These are phyloP conservation scores for Triticum timopheevii DNA, from an alignment of 176 grass and related monocot species.

Conservation along the genomic window DNA sequence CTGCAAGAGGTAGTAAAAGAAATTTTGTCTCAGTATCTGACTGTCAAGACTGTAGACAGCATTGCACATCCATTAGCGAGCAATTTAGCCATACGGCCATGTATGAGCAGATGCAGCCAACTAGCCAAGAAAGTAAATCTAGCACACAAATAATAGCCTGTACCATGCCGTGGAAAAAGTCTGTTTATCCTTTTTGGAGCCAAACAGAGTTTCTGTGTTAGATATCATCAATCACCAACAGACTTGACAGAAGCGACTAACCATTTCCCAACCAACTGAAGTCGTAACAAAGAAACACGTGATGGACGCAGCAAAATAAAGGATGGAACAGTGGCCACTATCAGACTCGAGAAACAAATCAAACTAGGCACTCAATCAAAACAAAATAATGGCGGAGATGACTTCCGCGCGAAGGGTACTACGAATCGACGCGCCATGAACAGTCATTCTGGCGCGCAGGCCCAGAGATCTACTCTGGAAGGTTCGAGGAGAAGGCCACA, in stretches of 20 bases:
- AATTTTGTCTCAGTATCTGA: not conserved
- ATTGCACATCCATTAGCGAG: not conserved
- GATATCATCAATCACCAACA: not conserved
- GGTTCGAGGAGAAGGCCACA: not conserved
- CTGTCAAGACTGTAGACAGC: not conserved
- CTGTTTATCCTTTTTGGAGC: not conserved
- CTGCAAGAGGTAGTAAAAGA: conserved; percentile 23
- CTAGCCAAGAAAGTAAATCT: not conserved
- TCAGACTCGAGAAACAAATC: not conserved
- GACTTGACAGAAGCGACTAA: not conserved
- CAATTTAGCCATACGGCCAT: too few species aligned
- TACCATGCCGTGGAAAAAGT: too few species aligned
- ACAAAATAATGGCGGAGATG: not conserved
- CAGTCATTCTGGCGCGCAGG: not conserved
- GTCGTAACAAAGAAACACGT: not conserved
- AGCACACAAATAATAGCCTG: not conserved
- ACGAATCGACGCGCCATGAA: not conserved
- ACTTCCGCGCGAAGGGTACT: not conserved
- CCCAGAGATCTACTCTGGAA: conserved; percentile 24
- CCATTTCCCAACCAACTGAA: not conserved
- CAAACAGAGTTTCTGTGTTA: not conserved
- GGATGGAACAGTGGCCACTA: conserved; percentile 20
- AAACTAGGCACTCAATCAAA: not conserved
- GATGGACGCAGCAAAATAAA: not conserved
- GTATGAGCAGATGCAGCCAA: not conserved